Evolutionary conservation across 495 filamentous ascomycete species (phyloP).

Genomic region (Podospora pseudopauciseta): DNA sequence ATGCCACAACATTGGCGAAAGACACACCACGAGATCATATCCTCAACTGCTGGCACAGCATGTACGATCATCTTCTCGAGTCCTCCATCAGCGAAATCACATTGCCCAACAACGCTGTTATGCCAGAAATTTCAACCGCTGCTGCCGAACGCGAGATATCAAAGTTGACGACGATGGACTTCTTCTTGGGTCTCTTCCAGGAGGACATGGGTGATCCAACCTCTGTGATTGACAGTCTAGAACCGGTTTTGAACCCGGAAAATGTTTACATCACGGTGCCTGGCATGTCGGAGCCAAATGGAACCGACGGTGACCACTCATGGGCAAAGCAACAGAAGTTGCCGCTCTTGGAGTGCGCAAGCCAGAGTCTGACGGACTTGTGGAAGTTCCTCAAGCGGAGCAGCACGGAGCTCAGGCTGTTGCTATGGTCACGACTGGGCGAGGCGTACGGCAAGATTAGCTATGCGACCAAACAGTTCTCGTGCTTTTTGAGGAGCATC

Average conservation of each 20-base stretch:
- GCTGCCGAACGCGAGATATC: conserved; percentile 86
- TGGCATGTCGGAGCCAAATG: conserved; percentile 10
- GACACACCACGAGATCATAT: conserved; percentile 71
- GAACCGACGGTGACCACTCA: conserved; percentile 11
- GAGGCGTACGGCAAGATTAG: conserved; percentile 81
- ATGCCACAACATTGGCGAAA: conserved; percentile 66
- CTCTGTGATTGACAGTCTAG: conserved; percentile 82
- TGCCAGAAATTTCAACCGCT: conserved; percentile 79
- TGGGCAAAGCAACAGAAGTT: conserved; percentile 25
- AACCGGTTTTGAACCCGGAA: conserved; percentile 80
- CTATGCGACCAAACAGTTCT: conserved; percentile 80
- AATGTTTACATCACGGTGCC: conserved; percentile 45
- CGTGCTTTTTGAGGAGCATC: conserved; percentile 78
- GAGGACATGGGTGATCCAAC: conserved; percentile 65
- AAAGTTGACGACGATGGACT: conserved; percentile 90
- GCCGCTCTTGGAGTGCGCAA: conserved; percentile 42
- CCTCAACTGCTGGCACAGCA: conserved; percentile 70
- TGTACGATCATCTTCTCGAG: conserved; percentile 44
- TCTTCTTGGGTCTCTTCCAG: conserved; percentile 82
- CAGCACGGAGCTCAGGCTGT: conserved; percentile 73
- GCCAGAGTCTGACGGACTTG: conserved; percentile 63
- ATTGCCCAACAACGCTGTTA: conserved; percentile 79
- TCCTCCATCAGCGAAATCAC: conserved; percentile 48
- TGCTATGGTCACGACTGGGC: conserved; percentile 82
- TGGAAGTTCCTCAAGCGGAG: conserved; percentile 77